Evolutionary conservation across 192 early-diverging fungal genomes (phyloP), one percentile per base, ranked within the genome.

Genomic region (Gamsiella multidivaricata): DNA sequence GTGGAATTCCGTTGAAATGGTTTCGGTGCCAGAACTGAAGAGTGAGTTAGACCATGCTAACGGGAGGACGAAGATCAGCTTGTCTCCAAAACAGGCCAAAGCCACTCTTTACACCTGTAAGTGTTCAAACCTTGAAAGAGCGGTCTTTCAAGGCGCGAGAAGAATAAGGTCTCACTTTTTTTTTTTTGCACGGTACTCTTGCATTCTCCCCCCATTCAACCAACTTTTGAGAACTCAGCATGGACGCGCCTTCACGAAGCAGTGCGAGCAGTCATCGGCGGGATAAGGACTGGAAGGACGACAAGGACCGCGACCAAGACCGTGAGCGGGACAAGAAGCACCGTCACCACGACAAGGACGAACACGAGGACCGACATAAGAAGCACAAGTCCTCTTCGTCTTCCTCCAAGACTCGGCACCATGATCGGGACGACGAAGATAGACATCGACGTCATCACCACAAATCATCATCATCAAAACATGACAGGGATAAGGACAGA

Each of bases 301-400:
- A 70, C 17, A 54, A 25, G 20, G 47, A 69, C 32, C 54, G 65
- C n/a, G 50, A 50, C 6, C 53, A 65, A 37, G 18, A 58, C 11
- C 59, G 46, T 54, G 70, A 72, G 17, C 42, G 42, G 33, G 57
- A 60, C 36, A 41, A 37, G 32, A 37, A 67, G 41, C 64, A 65
- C 53, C 52, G 61, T 18, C 54, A 64, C 41, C 29, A 57, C 54
- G 54, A 70, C 41, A 39, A 54, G 2, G 57, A 55, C 41, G 52
- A 61, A 18, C 15, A 41, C 37, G 54, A 53, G 0, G 62, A 53
- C 47, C 61, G 22, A 7, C 61, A 64, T 23, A 75, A 60, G 32
- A 75, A 65, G 42, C 71, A 66, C 64, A 75, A 75, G 51, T 66
- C 71, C 22, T 66, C 71, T 4, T 75, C 71, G 1, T 65, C 70